phyloP scores from a whole-genome alignment of 2,329 filamentous ascomycete genomes.

The Aspergillus pseudotamarii region DNA sequence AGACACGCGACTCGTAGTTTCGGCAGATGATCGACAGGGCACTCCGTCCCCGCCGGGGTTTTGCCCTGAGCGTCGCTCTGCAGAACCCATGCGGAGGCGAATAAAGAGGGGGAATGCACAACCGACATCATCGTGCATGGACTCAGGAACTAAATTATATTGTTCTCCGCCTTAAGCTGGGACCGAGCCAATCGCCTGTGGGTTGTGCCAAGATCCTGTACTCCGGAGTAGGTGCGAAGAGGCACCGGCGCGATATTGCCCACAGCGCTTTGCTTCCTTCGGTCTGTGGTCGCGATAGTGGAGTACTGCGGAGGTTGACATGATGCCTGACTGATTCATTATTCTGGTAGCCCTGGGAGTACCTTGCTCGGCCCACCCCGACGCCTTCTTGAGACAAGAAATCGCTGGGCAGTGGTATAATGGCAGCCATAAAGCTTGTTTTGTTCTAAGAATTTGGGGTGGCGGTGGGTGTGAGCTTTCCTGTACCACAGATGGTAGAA shows the following conservation, averaged over 20 bases:
- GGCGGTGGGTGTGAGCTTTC: neutral
- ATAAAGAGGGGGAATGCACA: neutral
- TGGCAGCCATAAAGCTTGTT: neutral
- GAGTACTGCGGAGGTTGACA: neutral
- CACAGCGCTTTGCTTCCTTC: neutral
- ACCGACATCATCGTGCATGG: constrained; percentile 1
- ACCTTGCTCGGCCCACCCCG: neutral
- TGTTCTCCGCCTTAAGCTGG: neutral
- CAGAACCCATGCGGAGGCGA: neutral
- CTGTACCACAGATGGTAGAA: neutral
- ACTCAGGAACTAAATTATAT: neutral
- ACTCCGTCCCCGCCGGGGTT: neutral
- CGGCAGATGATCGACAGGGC: neutral
- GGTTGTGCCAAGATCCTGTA: neutral
- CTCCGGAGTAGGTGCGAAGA: neutral
- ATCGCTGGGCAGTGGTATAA: neutral
- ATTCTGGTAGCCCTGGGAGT: neutral
- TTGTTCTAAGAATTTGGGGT: neutral
- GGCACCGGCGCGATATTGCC: neutral
- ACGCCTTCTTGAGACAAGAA: neutral
- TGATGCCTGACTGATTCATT: neutral
- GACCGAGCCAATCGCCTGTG: neutral
- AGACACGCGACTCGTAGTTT: neutral
- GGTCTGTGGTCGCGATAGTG: neutral
- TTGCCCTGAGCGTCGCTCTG: neutral